phyloP scores from a whole-genome alignment of 495 filamentous ascomycete genomes.

The Hypoxylon intermedium region DNA sequence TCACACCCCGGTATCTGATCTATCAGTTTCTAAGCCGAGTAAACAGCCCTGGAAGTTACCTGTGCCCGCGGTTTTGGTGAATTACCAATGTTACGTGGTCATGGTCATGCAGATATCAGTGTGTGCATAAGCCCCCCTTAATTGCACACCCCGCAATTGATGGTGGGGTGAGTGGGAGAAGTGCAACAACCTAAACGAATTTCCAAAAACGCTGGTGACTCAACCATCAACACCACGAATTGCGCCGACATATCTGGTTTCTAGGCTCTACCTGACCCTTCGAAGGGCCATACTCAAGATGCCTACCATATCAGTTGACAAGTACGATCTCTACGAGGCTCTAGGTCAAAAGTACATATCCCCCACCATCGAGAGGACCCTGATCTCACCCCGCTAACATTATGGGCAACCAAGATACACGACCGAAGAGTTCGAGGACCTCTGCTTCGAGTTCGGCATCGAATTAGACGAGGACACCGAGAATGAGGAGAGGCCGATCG shows the following conservation, averaged over 20 bases:
- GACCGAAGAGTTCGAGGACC: slow-evolving; percentile 90
- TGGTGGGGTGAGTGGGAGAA: slow-evolving; percentile 33
- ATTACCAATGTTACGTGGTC: too few relatives aligned
- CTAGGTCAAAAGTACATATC: slow-evolving; percentile 80
- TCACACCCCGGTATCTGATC: not conserved
- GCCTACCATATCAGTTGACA: slow-evolving; percentile 95
- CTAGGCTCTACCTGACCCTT: slow-evolving; percentile 25
- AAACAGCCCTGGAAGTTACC: too few relatives aligned
- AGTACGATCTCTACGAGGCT: slow-evolving; percentile 91
- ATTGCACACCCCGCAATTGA: slow-evolving; percentile 17
- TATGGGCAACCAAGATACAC: slow-evolving; percentile 67
- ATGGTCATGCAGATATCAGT: too few relatives aligned
- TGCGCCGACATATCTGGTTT: slow-evolving; percentile 15
- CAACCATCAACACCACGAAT: slow-evolving; percentile 17
- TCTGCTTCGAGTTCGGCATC: slow-evolving; percentile 99
- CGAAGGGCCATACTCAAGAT: slow-evolving; percentile 52
- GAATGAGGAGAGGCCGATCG: slow-evolving; percentile 71
- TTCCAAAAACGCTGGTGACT: slow-evolving; percentile 31
- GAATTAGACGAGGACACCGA: slow-evolving; percentile 97
- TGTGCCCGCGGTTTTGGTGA: too few relatives aligned
- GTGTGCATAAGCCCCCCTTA: too few relatives aligned
- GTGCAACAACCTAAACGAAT: slow-evolving; percentile 24
- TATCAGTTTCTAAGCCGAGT: too few relatives aligned
- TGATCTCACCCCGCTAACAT: slow-evolving; percentile 27
- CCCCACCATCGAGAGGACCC: slow-evolving; percentile 17